Evolutionary conservation across 371 early-diverging fungal genomes (phyloP).

Genomic region (Zopfochytrium polystomum): DNA sequence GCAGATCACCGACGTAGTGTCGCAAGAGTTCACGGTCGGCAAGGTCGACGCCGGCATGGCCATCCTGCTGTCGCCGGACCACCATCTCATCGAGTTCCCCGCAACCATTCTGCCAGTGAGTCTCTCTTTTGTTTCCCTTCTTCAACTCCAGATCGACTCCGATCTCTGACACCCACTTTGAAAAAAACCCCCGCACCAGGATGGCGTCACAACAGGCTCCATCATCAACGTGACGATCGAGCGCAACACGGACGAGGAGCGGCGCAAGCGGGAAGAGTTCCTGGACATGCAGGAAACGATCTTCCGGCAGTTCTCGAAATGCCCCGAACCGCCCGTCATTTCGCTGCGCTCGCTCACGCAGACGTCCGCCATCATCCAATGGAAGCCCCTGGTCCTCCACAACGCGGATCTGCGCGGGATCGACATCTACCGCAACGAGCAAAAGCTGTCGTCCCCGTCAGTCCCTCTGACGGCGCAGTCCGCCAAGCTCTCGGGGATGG

Average conservation of each 20-base stretch:
- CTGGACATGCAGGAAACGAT: too few species aligned
- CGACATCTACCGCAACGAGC: too few species aligned
- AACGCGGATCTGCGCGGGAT: too few species aligned
- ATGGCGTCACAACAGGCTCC: constrained; percentile 87
- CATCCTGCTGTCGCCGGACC: constrained; percentile 82
- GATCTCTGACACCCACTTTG: constrained; percentile 9
- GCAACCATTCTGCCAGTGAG: constrained; percentile 82
- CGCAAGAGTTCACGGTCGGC: constrained; percentile 86
- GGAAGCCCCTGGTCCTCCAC: too few species aligned
- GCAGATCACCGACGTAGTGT: constrained; percentile 33
- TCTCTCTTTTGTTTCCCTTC: not conserved
- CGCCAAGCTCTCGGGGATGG: constrained; percentile 78
- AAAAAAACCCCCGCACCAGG: constrained; percentile 25
- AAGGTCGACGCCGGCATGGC: too few species aligned
- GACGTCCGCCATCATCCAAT: too few species aligned
- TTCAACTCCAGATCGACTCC: not conserved
- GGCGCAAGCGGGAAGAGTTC: too few species aligned
- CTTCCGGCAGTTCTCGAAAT: too few species aligned
- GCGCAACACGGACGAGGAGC: too few species aligned
- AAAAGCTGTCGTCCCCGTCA: constrained; percentile 68
- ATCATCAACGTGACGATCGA: constrained; percentile 90
- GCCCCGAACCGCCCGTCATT: too few species aligned
- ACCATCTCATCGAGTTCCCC: constrained; percentile 97
- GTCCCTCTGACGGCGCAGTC: constrained; percentile 60
- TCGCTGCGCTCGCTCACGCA: too few species aligned